Conservation (phyloP, 495 filamentous ascomycete genomes). For the Aspergillus saccharolyticus region DNA sequence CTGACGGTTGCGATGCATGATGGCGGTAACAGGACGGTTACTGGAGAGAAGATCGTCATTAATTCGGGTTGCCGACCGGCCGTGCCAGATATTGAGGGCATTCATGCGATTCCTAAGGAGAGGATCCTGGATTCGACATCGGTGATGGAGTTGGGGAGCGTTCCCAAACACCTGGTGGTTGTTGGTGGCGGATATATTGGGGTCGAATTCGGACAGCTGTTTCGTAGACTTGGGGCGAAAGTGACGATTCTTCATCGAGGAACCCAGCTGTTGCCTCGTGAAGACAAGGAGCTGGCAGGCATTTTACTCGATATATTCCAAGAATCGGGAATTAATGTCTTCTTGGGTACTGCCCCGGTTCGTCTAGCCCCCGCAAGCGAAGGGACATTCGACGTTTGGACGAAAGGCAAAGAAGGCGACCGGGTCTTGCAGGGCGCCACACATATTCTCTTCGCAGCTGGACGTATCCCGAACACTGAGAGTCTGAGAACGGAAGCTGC, state of each 20-base stretch:
- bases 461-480: conserved; percentile 44
- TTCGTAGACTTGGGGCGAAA: conserved; percentile 38
- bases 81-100: conserved; percentile 25
- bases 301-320: conserved; percentile 29
- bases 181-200: conserved; percentile 48
- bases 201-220: conserved; percentile 49
- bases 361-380: conserved; percentile 7
- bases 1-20: conserved; percentile 25
- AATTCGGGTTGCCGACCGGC: conserved; percentile 43
- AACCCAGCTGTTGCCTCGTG: conserved; percentile 34
- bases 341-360: conserved; percentile 22
- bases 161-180: conserved; percentile 45
- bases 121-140: conserved; percentile 44
- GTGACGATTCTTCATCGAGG: conserved; percentile 44
- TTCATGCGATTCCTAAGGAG: conserved; percentile 23
- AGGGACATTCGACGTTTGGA: conserved; percentile 5
- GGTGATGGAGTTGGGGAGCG: conserved; percentile 39
- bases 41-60: conserved; percentile 40
- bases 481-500: conserved; percentile 27
- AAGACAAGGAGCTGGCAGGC: conserved; percentile 40
- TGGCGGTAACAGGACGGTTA: conserved; percentile 20
- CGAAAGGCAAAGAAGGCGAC: conserved; percentile 12
- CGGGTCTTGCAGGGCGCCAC: conserved; percentile 25
- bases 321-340: conserved; percentile 37
- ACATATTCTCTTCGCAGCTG: conserved; percentile 45